Base-by-base conservation (phyloP, 768 basidiomycete genomes). In the Russula abietina region DNA sequence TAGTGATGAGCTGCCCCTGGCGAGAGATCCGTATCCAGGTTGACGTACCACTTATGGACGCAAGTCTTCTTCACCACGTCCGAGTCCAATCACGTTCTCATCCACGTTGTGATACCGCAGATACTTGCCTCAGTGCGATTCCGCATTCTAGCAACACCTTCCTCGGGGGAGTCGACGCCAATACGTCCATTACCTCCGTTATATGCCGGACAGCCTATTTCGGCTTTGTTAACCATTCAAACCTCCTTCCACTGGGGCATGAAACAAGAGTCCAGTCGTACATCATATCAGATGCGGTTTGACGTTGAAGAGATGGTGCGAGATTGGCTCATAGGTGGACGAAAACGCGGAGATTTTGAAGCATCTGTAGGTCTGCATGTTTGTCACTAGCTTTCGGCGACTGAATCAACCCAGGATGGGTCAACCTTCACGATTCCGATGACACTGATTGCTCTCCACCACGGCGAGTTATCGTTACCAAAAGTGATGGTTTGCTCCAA, bases 301-400 rank as follows among this genome's bases (percentile, higher is more conserved):
- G 91, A 94, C 66, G 79, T 97, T 17, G 85, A 90, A 61, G 91
- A 93, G 67, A 80, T 85, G 73, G 80, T 85, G 19, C 85, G 84
- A 54, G 89, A 91, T 67, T 98, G 95, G 95, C 78, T 97, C 3
- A 83, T 98, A 10, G 89, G 91, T 64, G 95, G 95, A 10, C 80
- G 81, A 46, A 96, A 94, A 74, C 84, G 88, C 57, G 94, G 93
- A 0, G 88, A 89, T 67, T 95, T 91, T 69, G 58, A 80, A 19
- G 90, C 88, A 3, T 79, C 77, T 75, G 95, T 91, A 69, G 57
- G 84, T 70, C 24, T 59, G 19, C n/a, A 8, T 62, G 55, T 26
- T 14, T 3, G 57, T 50, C 30, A 19, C 32, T 33, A 50, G 48
- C 1, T 38, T 26, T 36, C 32, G 30, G 10, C 8, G n/a, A 22